Base-by-base conservation (phyloP, 1,284 basidiomycete species). In the Melanopsichium pennsylvanicum region DNA sequence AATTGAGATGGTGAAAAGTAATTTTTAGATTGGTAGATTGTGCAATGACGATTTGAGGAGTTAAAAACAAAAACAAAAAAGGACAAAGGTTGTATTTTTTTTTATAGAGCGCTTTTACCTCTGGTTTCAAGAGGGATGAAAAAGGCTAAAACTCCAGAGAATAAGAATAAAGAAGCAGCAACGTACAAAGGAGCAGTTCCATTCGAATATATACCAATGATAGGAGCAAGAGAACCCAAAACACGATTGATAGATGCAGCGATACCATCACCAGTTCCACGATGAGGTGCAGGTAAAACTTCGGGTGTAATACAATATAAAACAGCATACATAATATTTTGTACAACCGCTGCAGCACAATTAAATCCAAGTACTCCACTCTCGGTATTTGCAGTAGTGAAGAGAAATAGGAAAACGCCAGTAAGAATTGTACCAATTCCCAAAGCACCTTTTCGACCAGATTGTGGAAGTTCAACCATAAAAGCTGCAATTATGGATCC, bases 381-480 rank as follows among this genome's bases (percentile, higher is more conserved):
- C 26, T 69, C 41, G 42, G 39, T 77, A 15, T 37, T 45, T 19
- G 74, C 71, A 5, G 61, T 69, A 25, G 75, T 80, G 40, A 78
- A 74, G 26, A 66, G 72, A 61, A 79, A 80, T n/a, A 81, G 62
- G 67, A 81, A 79, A 18, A 80, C 63, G 37, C 78, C 79, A 11
- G 78, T 79, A 2, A 79, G 35, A 13, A 80, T 40, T 3, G 77
- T 79, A 19, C 77, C 76, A 51, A 80, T 52, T 13, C 77, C 74
- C 64, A 80, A 75, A 26, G 77, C 76, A 31, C 79, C 79, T 16
- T 74, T 72, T 15, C 79, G 72, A 12, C 79, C 78, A 15, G 69
- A 67, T n/a, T 70, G 58, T 6, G 79, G 79, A 4, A 81, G 51
- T 27, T 80, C 78, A 16, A 80, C 77, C 43, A 79, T 44, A 71